Conservation (phyloP, 2,329 filamentous ascomycete species). For the Sarocladium oryzae region DNA sequence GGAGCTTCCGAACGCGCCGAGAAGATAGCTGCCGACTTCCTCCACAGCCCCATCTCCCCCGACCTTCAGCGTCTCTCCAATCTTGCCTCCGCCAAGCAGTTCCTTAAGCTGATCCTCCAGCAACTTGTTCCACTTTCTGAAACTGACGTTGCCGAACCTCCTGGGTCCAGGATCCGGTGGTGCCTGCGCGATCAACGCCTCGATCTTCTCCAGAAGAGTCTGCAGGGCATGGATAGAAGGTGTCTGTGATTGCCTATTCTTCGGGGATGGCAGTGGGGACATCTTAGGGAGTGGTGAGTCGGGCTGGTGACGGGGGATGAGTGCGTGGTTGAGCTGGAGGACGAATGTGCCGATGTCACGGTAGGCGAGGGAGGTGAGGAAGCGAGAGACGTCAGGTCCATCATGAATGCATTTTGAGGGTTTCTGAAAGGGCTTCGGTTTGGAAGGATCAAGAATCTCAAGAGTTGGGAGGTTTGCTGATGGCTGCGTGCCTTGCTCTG, state of each 20-base stretch:
- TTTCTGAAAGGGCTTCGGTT: slow-evolving; percentile 49
- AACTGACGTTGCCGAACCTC: slow-evolving; percentile 88
- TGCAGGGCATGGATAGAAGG: slow-evolving; percentile 59
- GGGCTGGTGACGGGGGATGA: slow-evolving; percentile 64
- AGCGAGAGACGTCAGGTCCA: slow-evolving; percentile 71
- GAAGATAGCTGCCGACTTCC: slow-evolving; percentile 72
- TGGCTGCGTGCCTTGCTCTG: background rate
- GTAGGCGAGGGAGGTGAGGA: slow-evolving; percentile 77
- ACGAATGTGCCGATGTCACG: slow-evolving; percentile 81
- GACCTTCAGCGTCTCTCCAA: slow-evolving; percentile 23
- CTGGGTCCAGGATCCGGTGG: slow-evolving; percentile 82
- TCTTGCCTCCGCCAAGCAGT: slow-evolving; percentile 21
- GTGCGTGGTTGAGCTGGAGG: slow-evolving; percentile 79
- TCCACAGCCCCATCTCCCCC: slow-evolving; percentile 43
- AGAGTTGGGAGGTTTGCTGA: slow-evolving; percentile 18
- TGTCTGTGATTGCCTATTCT: slow-evolving; percentile 27
- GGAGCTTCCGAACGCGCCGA: slow-evolving; percentile 80
- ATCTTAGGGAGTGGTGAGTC: slow-evolving; percentile 26
- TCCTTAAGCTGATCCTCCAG: slow-evolving; percentile 51
- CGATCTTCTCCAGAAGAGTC: slow-evolving; percentile 57
- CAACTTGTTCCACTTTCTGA: slow-evolving; percentile 73
- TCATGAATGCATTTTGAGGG: slow-evolving; percentile 82
- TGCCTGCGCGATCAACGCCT: slow-evolving; percentile 64
- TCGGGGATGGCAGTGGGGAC: slow-evolving; percentile 33
- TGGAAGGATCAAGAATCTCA: slow-evolving; percentile 41